phyloP scores from a whole-genome alignment of 2,329 filamentous ascomycete genomes.

The Penicillium brasilianum region DNA sequence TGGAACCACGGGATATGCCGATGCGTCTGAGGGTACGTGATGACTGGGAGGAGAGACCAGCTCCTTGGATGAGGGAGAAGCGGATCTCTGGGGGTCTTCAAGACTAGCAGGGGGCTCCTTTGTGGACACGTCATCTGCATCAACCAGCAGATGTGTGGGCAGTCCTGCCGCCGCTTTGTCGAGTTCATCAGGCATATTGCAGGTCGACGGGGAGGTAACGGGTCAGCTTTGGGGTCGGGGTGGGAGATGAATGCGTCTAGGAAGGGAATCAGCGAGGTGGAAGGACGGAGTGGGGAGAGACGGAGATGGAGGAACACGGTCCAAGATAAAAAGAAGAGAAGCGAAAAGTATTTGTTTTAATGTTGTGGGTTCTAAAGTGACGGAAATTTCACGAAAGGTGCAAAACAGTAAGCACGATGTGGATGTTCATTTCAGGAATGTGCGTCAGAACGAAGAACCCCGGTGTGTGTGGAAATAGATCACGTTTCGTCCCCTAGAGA shows the following conservation, averaged over 20 bases:
- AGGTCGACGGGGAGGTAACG: background rate
- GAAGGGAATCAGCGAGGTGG: background rate
- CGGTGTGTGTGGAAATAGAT: background rate
- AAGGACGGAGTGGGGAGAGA: background rate
- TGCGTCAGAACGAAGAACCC: background rate
- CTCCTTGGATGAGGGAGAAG: background rate
- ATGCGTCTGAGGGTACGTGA: too few species aligned
- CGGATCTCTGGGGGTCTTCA: background rate
- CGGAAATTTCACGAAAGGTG: background rate
- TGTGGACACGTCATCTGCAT: background rate
- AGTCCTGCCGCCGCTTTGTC: background rate
- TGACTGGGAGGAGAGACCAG: too few species aligned
- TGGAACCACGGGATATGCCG: background rate
- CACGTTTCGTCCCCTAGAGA: too few species aligned
- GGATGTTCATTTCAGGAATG: background rate
- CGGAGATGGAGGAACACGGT: background rate
- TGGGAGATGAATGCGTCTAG: background rate
- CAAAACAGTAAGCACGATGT: background rate
- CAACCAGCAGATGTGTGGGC: background rate
- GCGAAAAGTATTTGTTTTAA: background rate
- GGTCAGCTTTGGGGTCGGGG: background rate
- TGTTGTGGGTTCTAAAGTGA: background rate
- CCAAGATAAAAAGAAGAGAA: background rate
- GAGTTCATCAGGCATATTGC: background rate
- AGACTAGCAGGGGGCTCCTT: background rate